Conservation (phyloP, 2,329 filamentous ascomycete species). For the Magnaporthiopsis poae region DNA sequence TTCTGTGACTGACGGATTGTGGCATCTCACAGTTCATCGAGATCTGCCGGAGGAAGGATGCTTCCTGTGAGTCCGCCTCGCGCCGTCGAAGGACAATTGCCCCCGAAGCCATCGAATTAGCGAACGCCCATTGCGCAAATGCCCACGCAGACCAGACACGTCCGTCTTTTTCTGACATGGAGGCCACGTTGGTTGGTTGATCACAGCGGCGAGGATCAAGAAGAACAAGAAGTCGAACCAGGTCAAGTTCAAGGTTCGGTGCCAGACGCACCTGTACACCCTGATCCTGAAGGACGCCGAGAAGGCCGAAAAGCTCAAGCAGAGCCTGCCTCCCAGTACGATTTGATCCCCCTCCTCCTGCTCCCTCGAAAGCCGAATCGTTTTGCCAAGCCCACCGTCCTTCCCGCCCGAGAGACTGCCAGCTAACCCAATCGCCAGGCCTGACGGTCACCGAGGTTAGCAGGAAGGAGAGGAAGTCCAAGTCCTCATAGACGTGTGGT, state of each 20-base stretch:
- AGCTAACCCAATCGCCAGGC: conserved; percentile 26
- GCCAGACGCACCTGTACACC: conserved; percentile 92
- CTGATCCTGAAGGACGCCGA: conserved; percentile 96
- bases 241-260: conserved; percentile 99
- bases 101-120: neutral
- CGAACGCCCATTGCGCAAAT: neutral
- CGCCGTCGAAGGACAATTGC: neutral
- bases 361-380: neutral
- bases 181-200: conserved; percentile 10
- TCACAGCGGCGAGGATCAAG: conserved; percentile 78
- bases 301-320: conserved; percentile 99
- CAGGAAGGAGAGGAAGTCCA: conserved; percentile 50
- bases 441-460: conserved; percentile 45
- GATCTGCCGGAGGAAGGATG: conserved; percentile 99
- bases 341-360: conserved; percentile 14
- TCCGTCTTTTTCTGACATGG: conserved; percentile 3
- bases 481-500: conserved; percentile 26
- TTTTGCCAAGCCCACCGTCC: neutral
- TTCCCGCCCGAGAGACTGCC: neutral
- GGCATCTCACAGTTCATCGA: conserved; percentile 75
- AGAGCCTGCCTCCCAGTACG: conserved; percentile 94
- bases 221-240: conserved; percentile 82
- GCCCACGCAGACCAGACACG: neutral
- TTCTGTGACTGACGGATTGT: neutral
- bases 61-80: conserved; percentile 69